Evolutionary conservation across 306 rosid species (phyloP).

Genomic region (Glycine latifolia): DNA sequence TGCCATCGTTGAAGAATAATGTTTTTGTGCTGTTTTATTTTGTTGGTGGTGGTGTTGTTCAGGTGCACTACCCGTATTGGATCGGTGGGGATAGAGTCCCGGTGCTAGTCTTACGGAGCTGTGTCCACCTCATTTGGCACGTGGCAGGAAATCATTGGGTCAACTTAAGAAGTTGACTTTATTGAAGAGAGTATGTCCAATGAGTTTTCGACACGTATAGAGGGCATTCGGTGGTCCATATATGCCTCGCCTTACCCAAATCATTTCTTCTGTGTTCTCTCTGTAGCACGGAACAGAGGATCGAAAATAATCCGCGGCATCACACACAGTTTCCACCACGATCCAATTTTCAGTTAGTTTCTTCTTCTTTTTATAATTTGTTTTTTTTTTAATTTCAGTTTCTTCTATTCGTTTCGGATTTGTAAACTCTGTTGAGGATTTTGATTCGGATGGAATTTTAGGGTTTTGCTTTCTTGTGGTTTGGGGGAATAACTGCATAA

Average conservation of each 20-base stretch:
- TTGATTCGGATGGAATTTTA: conserved; percentile 41
- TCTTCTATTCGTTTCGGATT: background rate
- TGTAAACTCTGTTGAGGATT: conserved; percentile 30
- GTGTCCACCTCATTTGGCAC: conserved; percentile 46
- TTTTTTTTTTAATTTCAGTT: background rate
- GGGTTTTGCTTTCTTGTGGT: conserved; percentile 47
- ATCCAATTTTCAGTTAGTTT: conserved; percentile 65
- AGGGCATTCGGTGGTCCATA: conserved; percentile 55
- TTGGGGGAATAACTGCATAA: conserved; percentile 33
- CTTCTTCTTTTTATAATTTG: background rate
- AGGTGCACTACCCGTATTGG: conserved; percentile 48
- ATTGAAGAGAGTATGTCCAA: background rate
- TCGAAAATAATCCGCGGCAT: conserved; percentile 1
- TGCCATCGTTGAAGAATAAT: conserved; percentile 59
- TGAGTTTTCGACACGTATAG: conserved; percentile 46
- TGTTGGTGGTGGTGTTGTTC: background rate
- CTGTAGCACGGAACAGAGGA: conserved; percentile 38
- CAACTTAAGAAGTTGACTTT: conserved; percentile 57
- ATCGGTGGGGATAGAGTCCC: conserved; percentile 40
- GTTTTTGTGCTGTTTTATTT: background rate
- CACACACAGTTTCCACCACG: conserved; percentile 44
- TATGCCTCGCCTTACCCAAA: conserved; percentile 60
- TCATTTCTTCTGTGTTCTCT: conserved; percentile 51
- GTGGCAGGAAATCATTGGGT: conserved; percentile 47
- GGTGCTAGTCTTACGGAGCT: conserved; percentile 44